phyloP scores from a whole-genome alignment of 2,329 filamentous ascomycete genomes.

The Setomelanomma holmii region DNA sequence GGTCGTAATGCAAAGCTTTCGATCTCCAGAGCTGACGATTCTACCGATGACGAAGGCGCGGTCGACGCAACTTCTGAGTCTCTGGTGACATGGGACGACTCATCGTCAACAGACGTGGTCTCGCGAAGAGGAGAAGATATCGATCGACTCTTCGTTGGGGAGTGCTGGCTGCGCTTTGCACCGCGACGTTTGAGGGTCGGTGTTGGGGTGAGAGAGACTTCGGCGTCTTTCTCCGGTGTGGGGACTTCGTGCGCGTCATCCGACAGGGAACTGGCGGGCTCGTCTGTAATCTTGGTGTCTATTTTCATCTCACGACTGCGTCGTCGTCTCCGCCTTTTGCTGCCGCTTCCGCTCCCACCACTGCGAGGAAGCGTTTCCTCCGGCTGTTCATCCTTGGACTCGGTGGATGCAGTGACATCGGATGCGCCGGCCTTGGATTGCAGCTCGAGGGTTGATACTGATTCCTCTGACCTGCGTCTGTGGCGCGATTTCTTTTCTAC shows the following conservation, averaged over 20 bases:
- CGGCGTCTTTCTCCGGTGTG: neutral
- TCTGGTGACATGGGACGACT: slow-evolving; percentile 13
- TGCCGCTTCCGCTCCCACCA: slow-evolving; percentile 30
- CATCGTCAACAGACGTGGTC: slow-evolving; percentile 32
- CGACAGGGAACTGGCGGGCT: slow-evolving; percentile 26
- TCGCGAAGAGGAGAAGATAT: slow-evolving; percentile 40
- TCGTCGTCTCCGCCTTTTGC: slow-evolving; percentile 35
- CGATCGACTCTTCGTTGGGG: slow-evolving; percentile 50
- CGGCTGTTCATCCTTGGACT: slow-evolving; percentile 24
- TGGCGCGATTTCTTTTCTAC: slow-evolving; percentile 47
- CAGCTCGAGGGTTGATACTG: slow-evolving; percentile 36
- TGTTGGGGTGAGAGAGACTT: slow-evolving; percentile 32
- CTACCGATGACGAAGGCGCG: slow-evolving; percentile 46
- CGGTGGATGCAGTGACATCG: slow-evolving; percentile 31
- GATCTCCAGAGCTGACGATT: slow-evolving; percentile 38
- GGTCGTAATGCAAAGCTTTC: slow-evolving; percentile 40
- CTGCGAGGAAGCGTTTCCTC: slow-evolving; percentile 31
- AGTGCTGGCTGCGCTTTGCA: slow-evolving; percentile 48
- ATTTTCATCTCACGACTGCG: slow-evolving; percentile 37
- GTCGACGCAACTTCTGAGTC: slow-evolving; percentile 40
- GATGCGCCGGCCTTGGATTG: slow-evolving; percentile 33
- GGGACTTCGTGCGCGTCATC: slow-evolving; percentile 24
- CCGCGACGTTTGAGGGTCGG: slow-evolving; percentile 49
- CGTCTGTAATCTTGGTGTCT: slow-evolving; percentile 32
- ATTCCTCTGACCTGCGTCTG: slow-evolving; percentile 37